These are phyloP conservation scores for Bidens hawaiensis DNA, from an alignment of 140 eudicot genomes.

Conservation along the genomic window DNA sequence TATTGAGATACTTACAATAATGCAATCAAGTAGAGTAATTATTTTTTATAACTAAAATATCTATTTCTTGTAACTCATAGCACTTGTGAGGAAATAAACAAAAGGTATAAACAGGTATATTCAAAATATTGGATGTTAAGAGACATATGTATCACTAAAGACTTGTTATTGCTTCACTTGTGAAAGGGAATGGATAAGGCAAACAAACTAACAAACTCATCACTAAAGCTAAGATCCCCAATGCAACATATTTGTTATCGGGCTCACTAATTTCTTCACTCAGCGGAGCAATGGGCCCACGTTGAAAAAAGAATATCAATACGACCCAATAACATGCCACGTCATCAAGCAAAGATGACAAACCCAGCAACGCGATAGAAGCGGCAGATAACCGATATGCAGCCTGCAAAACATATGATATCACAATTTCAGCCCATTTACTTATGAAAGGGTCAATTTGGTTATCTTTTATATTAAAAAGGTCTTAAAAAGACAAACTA, in stretches of 20 bases:
- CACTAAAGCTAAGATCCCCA: conserved; percentile 69
- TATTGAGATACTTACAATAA: no score
- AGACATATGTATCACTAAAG: conserved; percentile 29
- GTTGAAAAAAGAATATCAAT: conserved; percentile 86
- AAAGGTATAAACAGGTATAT: conserved; percentile 1
- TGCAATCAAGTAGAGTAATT: no score
- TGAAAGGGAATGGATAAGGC: conserved; percentile 92
- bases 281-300: conserved; percentile 94
- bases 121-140: background rate
- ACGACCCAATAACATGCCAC: conserved; percentile 99
- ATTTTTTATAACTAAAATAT: no score
- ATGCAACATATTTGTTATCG: conserved; percentile 57
- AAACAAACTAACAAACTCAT: conserved; percentile 78
- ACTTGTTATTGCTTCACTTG: conserved; percentile 48
- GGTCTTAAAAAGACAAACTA: no score
- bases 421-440: background rate
- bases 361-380: conserved; percentile 75
- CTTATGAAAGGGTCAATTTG: background rate
- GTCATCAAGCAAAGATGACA: conserved; percentile 72
- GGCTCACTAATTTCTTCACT: conserved; percentile 86
- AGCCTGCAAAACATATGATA: no score
- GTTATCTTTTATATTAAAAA: no score
- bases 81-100: background rate
- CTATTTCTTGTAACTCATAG: background rate
- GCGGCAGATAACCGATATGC: no score